Evolutionary conservation across 176 grass and related monocot species (phyloP).

Genomic region (Triticum aestivum): IWGSC_CS_RefSeq_v2.1 NC_057814.1:144648429-144648928

Average conservation of each 20-base stretch:
- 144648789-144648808: slow-evolving; percentile 36
- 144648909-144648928: not conserved
- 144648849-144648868: not conserved
- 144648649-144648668: not conserved
- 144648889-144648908: not conserved
- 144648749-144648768: slow-evolving; percentile 28
- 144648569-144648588: slow-evolving; percentile 30
- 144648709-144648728: not conserved
- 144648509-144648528: not conserved
- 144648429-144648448: not conserved
- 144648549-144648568: slow-evolving; percentile 35
- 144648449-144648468: not conserved
- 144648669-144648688: not conserved
- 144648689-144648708: not conserved
- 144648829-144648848: slow-evolving; percentile 27
- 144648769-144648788: slow-evolving; percentile 43
- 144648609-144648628: not conserved
- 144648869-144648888: not conserved
- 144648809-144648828: slow-evolving; percentile 28
- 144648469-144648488: slow-evolving; percentile 2
- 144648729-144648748: slow-evolving; percentile 12
- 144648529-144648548: slow-evolving; percentile 54
- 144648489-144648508: not conserved
- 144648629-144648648: not conserved
- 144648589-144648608: not conserved